Base-by-base conservation (phyloP, 2,329 filamentous ascomycete species). In the Colletotrichum gloeosporioides region DNA sequence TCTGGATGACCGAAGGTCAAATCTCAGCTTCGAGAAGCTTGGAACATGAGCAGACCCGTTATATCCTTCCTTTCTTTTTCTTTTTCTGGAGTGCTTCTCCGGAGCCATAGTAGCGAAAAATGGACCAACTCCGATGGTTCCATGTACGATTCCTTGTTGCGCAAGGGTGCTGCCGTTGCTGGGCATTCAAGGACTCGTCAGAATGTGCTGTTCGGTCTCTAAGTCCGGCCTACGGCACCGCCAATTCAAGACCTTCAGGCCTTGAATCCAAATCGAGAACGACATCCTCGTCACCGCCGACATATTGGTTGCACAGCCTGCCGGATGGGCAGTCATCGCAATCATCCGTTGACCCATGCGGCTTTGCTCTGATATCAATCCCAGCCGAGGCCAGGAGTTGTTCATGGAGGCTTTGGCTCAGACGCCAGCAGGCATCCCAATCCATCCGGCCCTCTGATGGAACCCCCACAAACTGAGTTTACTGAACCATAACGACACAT, bases 11-110 rank as follows among this genome's bases (percentile, higher is more conserved):
- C 15, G 65, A 34, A 18, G 65, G 36, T 53, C 36, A 59, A 29
- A 18, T 36, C 16, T 36, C 65, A 73, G 73, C 69, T 69, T 69
- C 64, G 63, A 73, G 73, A 73, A 73, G 69, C 29, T 53, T 65
- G 65, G 34, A 61, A 69, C 31, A 22, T 74, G 29, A 18, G 59
- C 15, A 39, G 70, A 66, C 59, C 74, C 74, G 53, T 57, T 62
- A 22, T 53, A 76, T 69, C 18, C 22, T 74, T 69, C 61, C 59
- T 61, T 34, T 55, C 18, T 12, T 31, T 39, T 76, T 61, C 71
- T 74, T 55, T 49, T 74, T 69, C 61, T 22, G 74, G 59, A 31
- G 9, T 9, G 15, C 22, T 59, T 63, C 64, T 74, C 64, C 70
- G 70, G 34, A 36, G 36, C 36, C 44, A 62, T 29, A 36, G 32